Base-by-base conservation (phyloP, 192 early-diverging fungal species). In the Entomortierella parvispora region DNA sequence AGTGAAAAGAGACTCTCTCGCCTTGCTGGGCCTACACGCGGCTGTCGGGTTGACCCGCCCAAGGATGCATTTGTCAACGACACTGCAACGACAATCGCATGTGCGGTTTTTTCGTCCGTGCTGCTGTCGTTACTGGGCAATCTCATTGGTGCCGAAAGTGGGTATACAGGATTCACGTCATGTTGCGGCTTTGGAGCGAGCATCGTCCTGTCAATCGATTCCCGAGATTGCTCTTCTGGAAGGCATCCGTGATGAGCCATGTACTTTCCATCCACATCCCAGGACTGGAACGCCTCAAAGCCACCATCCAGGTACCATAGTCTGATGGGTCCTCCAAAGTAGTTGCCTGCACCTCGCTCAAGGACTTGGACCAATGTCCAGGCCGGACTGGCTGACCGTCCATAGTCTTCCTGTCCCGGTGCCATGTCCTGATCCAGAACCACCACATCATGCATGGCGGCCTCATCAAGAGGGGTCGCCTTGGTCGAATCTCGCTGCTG, bases 341-440 rank as follows among this genome's bases (percentile, higher is more conserved):
- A 71, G 54, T 56, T 46, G 23, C 74, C 74, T 20, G 59, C 74
- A 20, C 74, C 82, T 22, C 78, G 46, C 33, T 83, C 82, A 26
- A 87, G 59, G 12, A 87, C 86, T 18, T 55, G 68, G 15, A 87
- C 58, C 34, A 87, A 49, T 0, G 86, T 87, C 86, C 86, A 87
- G 29, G 84, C 83, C 11, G 78, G 77, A 34, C 80, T 77, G 22
- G 81, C 61, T 18, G 74, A 77, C n/a, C 74, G 59, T n/a, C 74
- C 74, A 48, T 52, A 77, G 14, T 77, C 74, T 29, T 77, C 74
- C 26, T 70, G 55, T 15, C 82, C 84, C 3, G 62, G 23, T 29
- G 78, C 37, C 86, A 87, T 87, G 0, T 71, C 63, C 29, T 85
- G 84, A 62, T 87, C 86, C 56, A 74, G 77, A 6, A 87, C 82